Evolutionary conservation across 2,329 filamentous ascomycete genomes (phyloP).

Genomic region (Arthrobotrys pseudoclavata): DNA sequence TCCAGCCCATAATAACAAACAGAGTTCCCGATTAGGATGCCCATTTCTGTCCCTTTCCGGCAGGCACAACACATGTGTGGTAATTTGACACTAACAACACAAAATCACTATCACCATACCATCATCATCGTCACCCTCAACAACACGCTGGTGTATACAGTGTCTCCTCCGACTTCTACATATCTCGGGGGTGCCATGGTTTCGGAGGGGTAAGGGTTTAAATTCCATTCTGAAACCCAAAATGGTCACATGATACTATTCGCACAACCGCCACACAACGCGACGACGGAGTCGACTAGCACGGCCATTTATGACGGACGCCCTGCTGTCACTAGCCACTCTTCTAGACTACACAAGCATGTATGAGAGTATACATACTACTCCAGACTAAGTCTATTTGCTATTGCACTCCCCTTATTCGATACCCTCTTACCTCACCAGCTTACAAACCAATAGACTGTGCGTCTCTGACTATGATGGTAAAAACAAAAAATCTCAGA

Average conservation of each 20-base stretch:
- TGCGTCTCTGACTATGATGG: no score
- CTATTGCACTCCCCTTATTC: no score
- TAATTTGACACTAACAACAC: constrained; percentile 9
- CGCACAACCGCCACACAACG: not conserved
- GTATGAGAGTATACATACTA: not conserved
- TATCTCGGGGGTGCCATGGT: not conserved
- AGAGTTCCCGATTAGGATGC: constrained; percentile 20
- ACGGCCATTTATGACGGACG: not conserved
- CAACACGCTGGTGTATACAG: not conserved
- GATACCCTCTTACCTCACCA: no score
- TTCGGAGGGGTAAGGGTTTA: not conserved
- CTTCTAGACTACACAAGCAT: not conserved
- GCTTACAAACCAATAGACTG: not conserved
- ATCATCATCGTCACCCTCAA: not conserved
- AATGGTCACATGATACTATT: constrained; percentile 7
- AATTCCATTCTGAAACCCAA: not conserved
- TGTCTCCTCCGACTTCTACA: not conserved
- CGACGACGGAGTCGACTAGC: not conserved
- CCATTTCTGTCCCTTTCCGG: not conserved
- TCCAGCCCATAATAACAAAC: constrained; percentile 23
- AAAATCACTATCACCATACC: not conserved
- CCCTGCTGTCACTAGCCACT: not conserved
- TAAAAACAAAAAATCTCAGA: no score
- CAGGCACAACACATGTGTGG: constrained; percentile 13
- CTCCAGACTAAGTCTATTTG: not conserved